A percentile compares a stretch with the other conserved stretches of the same genome.
phyloP scores from a whole-genome alignment of 495 filamentous ascomycete genomes.

The Astrothelium macrocarpum region DNA sequence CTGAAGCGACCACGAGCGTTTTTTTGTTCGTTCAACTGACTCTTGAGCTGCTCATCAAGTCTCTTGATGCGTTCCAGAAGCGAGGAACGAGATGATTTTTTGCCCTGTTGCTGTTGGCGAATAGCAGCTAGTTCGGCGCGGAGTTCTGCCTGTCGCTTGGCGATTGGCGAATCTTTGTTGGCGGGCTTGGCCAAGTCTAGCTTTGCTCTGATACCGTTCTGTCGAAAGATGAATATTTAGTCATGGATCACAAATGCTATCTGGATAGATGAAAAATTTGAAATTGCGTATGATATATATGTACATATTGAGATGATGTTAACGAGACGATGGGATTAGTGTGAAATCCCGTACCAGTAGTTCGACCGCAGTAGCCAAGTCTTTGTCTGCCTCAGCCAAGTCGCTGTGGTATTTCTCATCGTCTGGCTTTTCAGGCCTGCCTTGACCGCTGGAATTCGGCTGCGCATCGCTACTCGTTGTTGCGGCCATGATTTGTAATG shows the following conservation, averaged over 20 bases:
- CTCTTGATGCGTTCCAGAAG: slow-evolving; percentile 79
- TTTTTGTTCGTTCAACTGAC: slow-evolving; percentile 76
- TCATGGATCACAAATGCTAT: neutral
- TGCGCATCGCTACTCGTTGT: neutral
- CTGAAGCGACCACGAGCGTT: slow-evolving; percentile 59
- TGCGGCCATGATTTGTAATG: neutral
- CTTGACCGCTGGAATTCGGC: slow-evolving; percentile 17
- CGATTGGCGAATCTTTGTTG: slow-evolving; percentile 61
- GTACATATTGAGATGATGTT: too few relatives aligned
- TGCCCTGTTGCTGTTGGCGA: slow-evolving; percentile 67
- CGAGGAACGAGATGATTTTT: slow-evolving; percentile 65
- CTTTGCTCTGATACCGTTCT: slow-evolving; percentile 81
- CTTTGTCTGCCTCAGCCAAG: slow-evolving; percentile 72
- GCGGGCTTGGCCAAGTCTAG: slow-evolving; percentile 67
- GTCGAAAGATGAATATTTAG: neutral
- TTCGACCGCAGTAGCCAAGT: slow-evolving; percentile 59
- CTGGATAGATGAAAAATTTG: neutral
- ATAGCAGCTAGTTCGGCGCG: slow-evolving; percentile 61
- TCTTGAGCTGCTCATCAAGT: slow-evolving; percentile 72
- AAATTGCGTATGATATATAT: neutral
- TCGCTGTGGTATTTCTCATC: slow-evolving; percentile 59
- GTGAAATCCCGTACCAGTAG: slow-evolving; percentile 53
- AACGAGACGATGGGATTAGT: too few relatives aligned
- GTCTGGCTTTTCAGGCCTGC: slow-evolving; percentile 56
- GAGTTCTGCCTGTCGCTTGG: slow-evolving; percentile 74